Evolutionary conservation across 805 yeast species (phyloP).

Genomic region (Teunomyces stri): DNA sequence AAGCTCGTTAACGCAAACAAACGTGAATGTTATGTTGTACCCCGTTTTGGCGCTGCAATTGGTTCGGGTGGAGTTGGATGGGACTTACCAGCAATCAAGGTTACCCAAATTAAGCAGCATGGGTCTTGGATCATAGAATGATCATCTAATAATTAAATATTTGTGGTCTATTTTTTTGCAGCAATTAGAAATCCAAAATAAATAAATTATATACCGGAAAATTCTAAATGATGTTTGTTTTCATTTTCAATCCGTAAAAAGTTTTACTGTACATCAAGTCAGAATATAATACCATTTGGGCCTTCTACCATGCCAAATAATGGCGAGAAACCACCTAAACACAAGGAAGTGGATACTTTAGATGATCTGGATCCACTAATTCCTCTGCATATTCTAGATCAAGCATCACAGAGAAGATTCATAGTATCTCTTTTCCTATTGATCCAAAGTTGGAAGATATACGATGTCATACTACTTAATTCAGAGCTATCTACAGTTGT

Average conservation of each 20-base stretch:
- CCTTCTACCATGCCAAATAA: background rate
- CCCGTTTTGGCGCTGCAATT: constrained; percentile 79
- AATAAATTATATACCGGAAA: background rate
- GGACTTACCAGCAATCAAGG: constrained; percentile 81
- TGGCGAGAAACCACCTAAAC: background rate
- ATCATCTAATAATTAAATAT: background rate
- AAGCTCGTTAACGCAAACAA: constrained; percentile 61
- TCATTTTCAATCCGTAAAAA: constrained; percentile 1
- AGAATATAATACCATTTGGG: background rate
- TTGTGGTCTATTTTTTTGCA: background rate
- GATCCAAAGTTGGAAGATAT: constrained; percentile 84
- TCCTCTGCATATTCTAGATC: constrained; percentile 64
- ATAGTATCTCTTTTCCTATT: constrained; percentile 63
- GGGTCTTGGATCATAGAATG: constrained; percentile 64
- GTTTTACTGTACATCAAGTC: background rate
- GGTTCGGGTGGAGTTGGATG: constrained; percentile 88
- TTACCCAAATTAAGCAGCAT: constrained; percentile 60
- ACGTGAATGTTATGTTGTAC: constrained; percentile 86
- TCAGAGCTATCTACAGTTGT: constrained; percentile 34
- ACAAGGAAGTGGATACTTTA: constrained; percentile 6
- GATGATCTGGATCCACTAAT: constrained; percentile 38
- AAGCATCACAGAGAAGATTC: constrained; percentile 72
- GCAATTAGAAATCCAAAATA: background rate
- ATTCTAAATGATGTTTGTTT: background rate
- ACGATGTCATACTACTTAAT: constrained; percentile 63